Percentiles rank a stretch among this genome's conserved stretches.
phyloP scores from a whole-genome alignment of 345 rosid genomes.

The Rubroshorea leprosula region DNA sequence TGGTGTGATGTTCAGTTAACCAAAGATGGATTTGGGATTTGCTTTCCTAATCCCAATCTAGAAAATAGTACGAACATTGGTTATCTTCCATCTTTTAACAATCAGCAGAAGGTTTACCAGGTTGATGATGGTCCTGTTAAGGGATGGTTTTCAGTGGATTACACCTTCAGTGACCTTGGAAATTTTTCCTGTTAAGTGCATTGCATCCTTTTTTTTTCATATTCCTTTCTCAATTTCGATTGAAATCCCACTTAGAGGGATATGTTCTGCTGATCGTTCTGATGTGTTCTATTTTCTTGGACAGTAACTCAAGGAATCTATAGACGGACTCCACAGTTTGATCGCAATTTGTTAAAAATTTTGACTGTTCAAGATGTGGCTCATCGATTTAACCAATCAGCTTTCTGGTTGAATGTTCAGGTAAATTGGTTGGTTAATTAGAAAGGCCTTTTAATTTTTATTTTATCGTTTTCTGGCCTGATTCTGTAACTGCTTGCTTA shows the following conservation, averaged over 20 bases:
- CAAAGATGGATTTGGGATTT: slow-evolving; percentile 71
- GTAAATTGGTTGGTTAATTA: slow-evolving; percentile 36
- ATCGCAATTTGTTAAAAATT: slow-evolving; percentile 25
- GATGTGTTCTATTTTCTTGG: slow-evolving; percentile 6
- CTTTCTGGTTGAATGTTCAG: slow-evolving; percentile 86
- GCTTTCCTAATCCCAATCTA: slow-evolving; percentile 59
- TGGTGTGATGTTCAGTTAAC: slow-evolving; percentile 96
- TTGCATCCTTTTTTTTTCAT: neutral
- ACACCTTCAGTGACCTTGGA: slow-evolving; percentile 32
- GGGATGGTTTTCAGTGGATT: slow-evolving; percentile 80
- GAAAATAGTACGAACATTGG: slow-evolving; percentile 41
- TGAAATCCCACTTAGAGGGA: too few species aligned
- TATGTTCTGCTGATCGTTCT: neutral
- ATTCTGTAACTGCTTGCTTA: slow-evolving; percentile 3
- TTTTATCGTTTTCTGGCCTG: too few species aligned
- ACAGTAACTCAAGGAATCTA: slow-evolving; percentile 59
- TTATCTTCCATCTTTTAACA: neutral
- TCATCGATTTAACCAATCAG: slow-evolving; percentile 29
- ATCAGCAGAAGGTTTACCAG: too few species aligned
- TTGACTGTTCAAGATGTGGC: slow-evolving; percentile 41
- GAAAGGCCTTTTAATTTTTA: too few species aligned
- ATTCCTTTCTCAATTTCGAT: too few species aligned
- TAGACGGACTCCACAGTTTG: slow-evolving; percentile 49
- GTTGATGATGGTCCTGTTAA: slow-evolving; percentile 35
- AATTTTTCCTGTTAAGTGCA: slow-evolving; percentile 45